Conservation (phyloP, 169 alveolate species). For the Cryptosporidium parvum region DNA sequence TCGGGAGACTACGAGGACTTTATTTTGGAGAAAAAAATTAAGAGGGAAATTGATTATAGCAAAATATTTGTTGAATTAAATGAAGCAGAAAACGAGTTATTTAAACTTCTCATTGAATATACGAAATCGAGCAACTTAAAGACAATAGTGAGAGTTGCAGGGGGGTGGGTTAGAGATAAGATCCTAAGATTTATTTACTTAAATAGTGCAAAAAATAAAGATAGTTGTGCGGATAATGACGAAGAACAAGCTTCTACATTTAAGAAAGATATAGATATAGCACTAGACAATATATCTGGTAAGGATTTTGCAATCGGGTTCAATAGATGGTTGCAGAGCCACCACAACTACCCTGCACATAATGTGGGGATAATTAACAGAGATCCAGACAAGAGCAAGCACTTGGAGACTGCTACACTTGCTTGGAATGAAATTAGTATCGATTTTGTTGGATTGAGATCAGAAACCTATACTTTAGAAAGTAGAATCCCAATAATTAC, state of each 20-base stretch:
- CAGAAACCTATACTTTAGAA: conserved; percentile 91
- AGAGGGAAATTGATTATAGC: neutral
- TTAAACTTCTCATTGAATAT: conserved; percentile 31
- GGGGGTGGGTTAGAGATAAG: conserved; percentile 99
- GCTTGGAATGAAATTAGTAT: conserved; percentile 89
- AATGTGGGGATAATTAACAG: conserved; percentile 90
- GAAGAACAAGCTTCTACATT: conserved; percentile 54
- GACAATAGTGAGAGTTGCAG: conserved; percentile 93
- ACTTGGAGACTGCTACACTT: conserved; percentile 96
- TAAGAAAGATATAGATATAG: conserved; percentile 96
- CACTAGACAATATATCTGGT: conserved; percentile 95
- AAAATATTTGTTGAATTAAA: neutral
- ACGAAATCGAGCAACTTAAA: conserved; percentile 1
- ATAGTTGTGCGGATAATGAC: conserved; percentile 64
- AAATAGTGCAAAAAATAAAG: conserved; percentile 15
- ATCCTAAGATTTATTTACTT: conserved; percentile 80
- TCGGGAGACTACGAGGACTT: conserved; percentile 43
- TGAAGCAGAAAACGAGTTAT: conserved; percentile 26
- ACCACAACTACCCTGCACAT: conserved; percentile 51
- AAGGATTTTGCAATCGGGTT: conserved; percentile 86
- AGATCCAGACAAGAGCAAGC: conserved; percentile 96
- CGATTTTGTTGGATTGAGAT: conserved; percentile 96
- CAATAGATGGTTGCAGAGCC: conserved; percentile 70
- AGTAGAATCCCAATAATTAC: conserved; percentile 93
- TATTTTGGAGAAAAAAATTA: conserved; percentile 2